These are phyloP conservation scores for Monosporozyma servazzii DNA, from an alignment of 805 yeast species.

Conservation along the genomic window DNA sequence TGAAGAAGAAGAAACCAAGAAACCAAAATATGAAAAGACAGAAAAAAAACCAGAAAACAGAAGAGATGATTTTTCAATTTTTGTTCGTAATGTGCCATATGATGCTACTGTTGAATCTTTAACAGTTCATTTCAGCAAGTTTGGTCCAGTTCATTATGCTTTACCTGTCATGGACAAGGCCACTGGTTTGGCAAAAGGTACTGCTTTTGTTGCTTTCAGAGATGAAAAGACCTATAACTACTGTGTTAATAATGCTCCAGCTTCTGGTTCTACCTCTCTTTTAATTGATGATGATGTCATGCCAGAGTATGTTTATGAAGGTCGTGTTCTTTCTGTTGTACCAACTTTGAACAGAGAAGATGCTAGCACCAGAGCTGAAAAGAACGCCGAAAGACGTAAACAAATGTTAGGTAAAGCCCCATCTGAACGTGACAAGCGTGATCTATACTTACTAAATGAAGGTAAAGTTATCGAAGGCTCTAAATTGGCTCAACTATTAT, in stretches of 20 bases:
- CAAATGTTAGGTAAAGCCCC: conserved; percentile 74
- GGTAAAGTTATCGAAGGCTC: conserved; percentile 82
- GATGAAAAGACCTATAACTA: conserved; percentile 50
- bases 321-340: conserved; percentile 76
- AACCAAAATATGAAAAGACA: conserved; percentile 22
- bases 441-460: conserved; percentile 79
- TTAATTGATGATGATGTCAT: conserved; percentile 88
- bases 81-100: conserved; percentile 89
- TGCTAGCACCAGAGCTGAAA: conserved; percentile 65
- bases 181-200: conserved; percentile 83
- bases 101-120: conserved; percentile 80
- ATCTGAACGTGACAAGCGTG: conserved; percentile 73
- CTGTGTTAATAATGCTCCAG: conserved; percentile 75
- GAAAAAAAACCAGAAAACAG: conserved; percentile 37
- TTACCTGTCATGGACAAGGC: conserved; percentile 82
- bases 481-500: conserved; percentile 59
- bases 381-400: conserved; percentile 62
- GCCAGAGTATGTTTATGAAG: conserved; percentile 82
- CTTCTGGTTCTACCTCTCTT: conserved; percentile 50
- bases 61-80: conserved; percentile 64
- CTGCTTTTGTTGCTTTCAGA: conserved; percentile 86
- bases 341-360: conserved; percentile 82
- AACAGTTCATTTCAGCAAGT: conserved; percentile 64
- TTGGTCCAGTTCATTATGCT: conserved; percentile 88
- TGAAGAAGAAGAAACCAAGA: conserved; percentile 25